A percentile compares a stretch with the other conserved stretches of the same genome.
phyloP scores from a whole-genome alignment of 2,329 filamentous ascomycete genomes.

The Fusarium anguioides region DNA sequence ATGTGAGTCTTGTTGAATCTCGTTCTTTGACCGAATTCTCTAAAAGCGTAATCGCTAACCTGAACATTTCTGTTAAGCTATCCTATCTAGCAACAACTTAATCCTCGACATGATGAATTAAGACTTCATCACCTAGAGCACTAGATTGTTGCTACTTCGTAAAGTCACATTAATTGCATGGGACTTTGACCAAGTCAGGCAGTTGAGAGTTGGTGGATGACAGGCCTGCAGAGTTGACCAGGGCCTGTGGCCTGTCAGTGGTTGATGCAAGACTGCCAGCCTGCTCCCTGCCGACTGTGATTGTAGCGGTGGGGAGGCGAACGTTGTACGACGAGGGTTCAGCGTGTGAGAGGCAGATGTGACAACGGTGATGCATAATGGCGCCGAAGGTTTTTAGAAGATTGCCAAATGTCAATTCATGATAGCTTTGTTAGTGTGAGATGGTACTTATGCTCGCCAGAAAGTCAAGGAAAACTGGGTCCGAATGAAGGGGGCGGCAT shows the following conservation, averaged over 20 bases:
- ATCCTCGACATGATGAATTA: too few species aligned
- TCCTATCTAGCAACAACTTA: too few species aligned
- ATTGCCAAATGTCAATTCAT: not conserved
- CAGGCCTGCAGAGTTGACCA: slow-evolving; percentile 1
- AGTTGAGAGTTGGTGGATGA: not conserved
- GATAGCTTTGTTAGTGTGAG: not conserved
- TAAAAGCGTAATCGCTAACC: too few species aligned
- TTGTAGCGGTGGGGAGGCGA: slow-evolving; percentile 19
- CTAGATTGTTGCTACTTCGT: too few species aligned
- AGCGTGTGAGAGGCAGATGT: slow-evolving; percentile 11
- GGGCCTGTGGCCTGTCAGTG: not conserved
- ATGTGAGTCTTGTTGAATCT: too few species aligned
- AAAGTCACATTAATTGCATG: too few species aligned
- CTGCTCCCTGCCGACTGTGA: slow-evolving; percentile 3
- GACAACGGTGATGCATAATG: slow-evolving; percentile 34
- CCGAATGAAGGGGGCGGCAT: slow-evolving; percentile 28
- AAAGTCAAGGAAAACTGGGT: slow-evolving; percentile 19
- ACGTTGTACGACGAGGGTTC: slow-evolving; percentile 12
- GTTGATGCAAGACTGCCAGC: not conserved
- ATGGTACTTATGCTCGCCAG: not conserved
- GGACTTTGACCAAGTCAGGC: not conserved
- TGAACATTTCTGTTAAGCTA: too few species aligned
- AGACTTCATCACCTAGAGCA: too few species aligned
- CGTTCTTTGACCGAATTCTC: too few species aligned
- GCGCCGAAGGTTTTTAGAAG: slow-evolving; percentile 25